Evolutionary conservation across 805 yeast species (phyloP), one percentile per base, ranked within the genome.

Genomic region (Monosporozyma yasuniensis): DNA sequence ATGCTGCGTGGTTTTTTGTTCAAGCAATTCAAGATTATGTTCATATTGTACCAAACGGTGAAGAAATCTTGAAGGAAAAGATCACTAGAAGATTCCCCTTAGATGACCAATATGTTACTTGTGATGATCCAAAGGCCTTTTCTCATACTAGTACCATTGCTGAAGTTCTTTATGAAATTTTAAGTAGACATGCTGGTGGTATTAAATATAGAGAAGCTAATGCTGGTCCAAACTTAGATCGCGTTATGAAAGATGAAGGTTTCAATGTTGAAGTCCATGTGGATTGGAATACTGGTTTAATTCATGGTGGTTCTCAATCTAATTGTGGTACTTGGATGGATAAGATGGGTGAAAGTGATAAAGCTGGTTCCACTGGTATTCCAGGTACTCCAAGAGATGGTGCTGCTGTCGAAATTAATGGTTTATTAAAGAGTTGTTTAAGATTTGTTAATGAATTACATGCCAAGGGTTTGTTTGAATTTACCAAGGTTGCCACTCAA

Each of bases 301-400:
- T 90, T 3, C 84, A 80, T 65, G 99, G 98, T 44, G 98, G 99
- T 1, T 86, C 87, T 46, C 96, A 86, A 66, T 79, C 70, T 65
- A 91, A 91, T 64, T 91, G 99, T 71, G 99, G 99, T 21, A 93
- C 99, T 0, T 91, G 99, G 99, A 91, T 90, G 96, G 99, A 91
- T 69, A 91, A 91, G 70, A 91, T 91, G 98, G 99, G 99, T 23
- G 98, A 93, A 70, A 86, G 96, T 61, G 80, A 67, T 34, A 74
- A 69, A 50, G 96, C 98, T 0, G 83, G 84, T 1, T 83, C 80
- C 52, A 85, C 83, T 57, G 99, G 99, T n/a, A 72, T 79, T 34
- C 99, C 99, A 1, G 99, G 98, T 1, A 91, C 98, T 0, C 98
- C 99, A 22, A 78, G 99, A 63, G 96, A 90, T 67, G 99, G 99